Conservation (phyloP, 1,284 basidiomycete species). For the Salmacisia buchloeana region DNA sequence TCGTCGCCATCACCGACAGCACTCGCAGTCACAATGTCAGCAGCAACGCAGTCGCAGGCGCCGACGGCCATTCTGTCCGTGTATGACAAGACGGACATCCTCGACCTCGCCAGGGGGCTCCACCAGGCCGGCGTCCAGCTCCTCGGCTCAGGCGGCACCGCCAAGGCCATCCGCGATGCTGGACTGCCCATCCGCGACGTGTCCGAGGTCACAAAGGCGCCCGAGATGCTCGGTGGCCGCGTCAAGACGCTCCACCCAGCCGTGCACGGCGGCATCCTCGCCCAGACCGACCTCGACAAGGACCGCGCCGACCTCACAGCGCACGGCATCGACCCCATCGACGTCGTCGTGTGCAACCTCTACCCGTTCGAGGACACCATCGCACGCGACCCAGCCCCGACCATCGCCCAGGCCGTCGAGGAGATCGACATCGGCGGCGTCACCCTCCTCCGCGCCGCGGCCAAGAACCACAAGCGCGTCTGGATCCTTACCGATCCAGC, state of each 20-base stretch:
- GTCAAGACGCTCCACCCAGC: slow-evolving; percentile 99
- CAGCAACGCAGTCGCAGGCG: too few relatives aligned
- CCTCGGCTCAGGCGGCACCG: slow-evolving; percentile 92
- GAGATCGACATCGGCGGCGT: slow-evolving; percentile 99
- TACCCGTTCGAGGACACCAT: slow-evolving; percentile 92
- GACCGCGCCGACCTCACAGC: slow-evolving; percentile 42
- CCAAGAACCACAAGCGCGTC: slow-evolving; percentile 81
- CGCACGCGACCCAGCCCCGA: slow-evolving; percentile 72
- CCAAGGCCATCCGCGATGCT: slow-evolving; percentile 91
- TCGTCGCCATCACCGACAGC: neutral
- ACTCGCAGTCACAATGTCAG: neutral
- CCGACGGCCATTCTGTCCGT: slow-evolving; percentile 77
- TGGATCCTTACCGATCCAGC: slow-evolving; percentile 80
- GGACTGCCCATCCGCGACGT: slow-evolving; percentile 95
- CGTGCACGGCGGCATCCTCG: slow-evolving; percentile 75
- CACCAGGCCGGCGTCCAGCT: slow-evolving; percentile 75
- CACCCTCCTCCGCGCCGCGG: slow-evolving; percentile 91
- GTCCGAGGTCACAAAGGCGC: slow-evolving; percentile 93
- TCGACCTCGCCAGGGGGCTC: slow-evolving; percentile 82
- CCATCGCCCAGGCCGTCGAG: slow-evolving; percentile 86
- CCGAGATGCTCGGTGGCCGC: slow-evolving; percentile 98
- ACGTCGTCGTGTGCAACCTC: slow-evolving; percentile 75
- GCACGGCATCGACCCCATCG: slow-evolving; percentile 42
- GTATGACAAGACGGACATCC: slow-evolving; percentile 88
- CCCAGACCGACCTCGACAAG: slow-evolving; percentile 42